phyloP scores from a whole-genome alignment of 306 rosid species.

The Malus asiatica region DNA sequence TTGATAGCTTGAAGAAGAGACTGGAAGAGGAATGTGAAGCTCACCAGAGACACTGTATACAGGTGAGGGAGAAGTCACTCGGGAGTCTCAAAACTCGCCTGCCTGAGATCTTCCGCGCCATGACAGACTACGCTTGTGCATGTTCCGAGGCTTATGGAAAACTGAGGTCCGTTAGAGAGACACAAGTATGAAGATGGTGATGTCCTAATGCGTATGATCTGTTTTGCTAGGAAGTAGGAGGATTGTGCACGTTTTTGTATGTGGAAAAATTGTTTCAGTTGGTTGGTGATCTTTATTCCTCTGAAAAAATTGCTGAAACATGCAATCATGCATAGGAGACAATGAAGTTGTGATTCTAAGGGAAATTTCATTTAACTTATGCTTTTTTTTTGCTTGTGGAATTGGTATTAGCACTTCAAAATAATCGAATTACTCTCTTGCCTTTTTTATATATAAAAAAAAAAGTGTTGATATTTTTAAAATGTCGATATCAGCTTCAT shows the following conservation, averaged over 20 bases:
- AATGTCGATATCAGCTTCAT: too few relatives aligned
- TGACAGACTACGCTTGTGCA: conserved; percentile 49
- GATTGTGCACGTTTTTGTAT: conserved; percentile 8
- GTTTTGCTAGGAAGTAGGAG: conserved; percentile 4
- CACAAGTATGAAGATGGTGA: conserved; percentile 24
- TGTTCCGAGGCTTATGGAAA: conserved; percentile 54
- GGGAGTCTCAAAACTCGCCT: conserved; percentile 62
- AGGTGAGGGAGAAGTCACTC: conserved; percentile 74
- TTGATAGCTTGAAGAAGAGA: conserved; percentile 73
- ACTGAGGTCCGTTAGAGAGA: conserved; percentile 34
- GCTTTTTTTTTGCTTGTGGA: background rate
- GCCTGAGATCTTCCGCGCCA: conserved; percentile 73
- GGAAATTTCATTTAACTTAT: background rate
- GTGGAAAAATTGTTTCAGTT: conserved; percentile 18
- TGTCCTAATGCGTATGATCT: conserved; percentile 9
- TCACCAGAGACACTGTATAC: conserved; percentile 54
- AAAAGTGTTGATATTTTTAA: too few relatives aligned
- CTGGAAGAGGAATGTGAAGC: conserved; percentile 63
- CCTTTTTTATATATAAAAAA: too few relatives aligned
- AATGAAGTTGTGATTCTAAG: background rate
- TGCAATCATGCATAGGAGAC: background rate
- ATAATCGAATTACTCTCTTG: background rate
- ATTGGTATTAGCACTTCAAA: background rate
- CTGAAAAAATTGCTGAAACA: conserved; percentile 31
- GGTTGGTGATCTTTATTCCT: conserved; percentile 18